phyloP scores from a whole-genome alignment of 1,139 yeast genomes.

The Geotrichum citri-aurantii region DNA sequence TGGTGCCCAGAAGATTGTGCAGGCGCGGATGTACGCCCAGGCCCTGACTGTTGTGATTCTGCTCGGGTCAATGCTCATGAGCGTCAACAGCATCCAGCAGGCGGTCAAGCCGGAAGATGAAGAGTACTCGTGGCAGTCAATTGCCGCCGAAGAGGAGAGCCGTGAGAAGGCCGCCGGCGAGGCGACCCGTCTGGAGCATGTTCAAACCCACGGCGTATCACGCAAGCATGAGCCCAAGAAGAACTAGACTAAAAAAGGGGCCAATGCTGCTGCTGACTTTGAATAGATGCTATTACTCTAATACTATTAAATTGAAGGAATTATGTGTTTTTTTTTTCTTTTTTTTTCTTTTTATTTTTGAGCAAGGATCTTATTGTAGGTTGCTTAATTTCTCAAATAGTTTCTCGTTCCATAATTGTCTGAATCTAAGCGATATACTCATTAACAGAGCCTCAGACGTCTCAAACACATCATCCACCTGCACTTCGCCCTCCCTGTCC shows the following conservation, averaged over 20 bases:
- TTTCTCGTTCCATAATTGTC: conserved; percentile 33
- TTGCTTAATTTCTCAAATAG: conserved; percentile 31
- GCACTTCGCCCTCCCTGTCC: background rate
- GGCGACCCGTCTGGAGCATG: conserved; percentile 8
- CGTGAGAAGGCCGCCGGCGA: conserved; percentile 25
- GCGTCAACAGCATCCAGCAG: conserved; percentile 21
- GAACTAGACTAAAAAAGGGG: background rate
- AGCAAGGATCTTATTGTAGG: background rate
- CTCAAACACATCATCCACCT: conserved; percentile 28
- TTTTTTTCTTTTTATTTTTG: no score
- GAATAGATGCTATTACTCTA: background rate
- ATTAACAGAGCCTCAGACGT: conserved; percentile 46
- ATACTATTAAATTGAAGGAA: background rate
- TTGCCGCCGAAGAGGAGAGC: conserved; percentile 29
- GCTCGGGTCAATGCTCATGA: conserved; percentile 33
- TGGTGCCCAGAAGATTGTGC: conserved; percentile 78
- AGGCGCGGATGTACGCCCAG: conserved; percentile 93
- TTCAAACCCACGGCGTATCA: background rate
- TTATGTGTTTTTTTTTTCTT: no score
- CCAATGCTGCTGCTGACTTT: background rate
- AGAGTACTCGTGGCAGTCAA: conserved; percentile 30
- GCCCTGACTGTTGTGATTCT: conserved; percentile 47
- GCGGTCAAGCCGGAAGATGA: conserved; percentile 30
- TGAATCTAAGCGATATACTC: conserved; percentile 38
- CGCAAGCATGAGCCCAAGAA: background rate